Conservation (phyloP, 2,329 filamentous ascomycete species). For the Cladosporium sp. region DNA sequence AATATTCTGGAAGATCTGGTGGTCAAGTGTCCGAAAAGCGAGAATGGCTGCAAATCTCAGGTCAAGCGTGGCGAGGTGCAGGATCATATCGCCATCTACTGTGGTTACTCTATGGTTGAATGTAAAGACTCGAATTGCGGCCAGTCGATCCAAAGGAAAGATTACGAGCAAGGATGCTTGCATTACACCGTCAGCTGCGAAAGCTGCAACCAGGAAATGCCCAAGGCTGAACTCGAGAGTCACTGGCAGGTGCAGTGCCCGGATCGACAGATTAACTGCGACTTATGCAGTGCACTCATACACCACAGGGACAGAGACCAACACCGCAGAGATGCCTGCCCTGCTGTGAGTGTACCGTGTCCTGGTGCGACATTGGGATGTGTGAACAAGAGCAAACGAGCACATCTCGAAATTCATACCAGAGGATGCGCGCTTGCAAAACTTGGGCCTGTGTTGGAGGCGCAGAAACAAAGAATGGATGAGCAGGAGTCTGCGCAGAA, state of each 20-base stretch:
- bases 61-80: conserved; percentile 58
- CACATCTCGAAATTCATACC: conserved; percentile 42
- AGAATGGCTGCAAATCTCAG: conserved; percentile 55
- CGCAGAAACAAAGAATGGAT: conserved; percentile 46
- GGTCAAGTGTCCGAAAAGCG: conserved; percentile 59
- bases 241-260: conserved; percentile 48
- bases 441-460: conserved; percentile 47
- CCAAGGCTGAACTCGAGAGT: conserved; percentile 54
- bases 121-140: conserved; percentile 54
- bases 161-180: conserved; percentile 55
- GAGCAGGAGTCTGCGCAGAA: conserved; percentile 46
- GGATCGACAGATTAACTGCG: conserved; percentile 48
- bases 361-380: conserved; percentile 48
- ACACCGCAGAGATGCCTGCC: conserved; percentile 45
- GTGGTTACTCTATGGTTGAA: conserved; percentile 54
- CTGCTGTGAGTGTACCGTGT: conserved; percentile 45
- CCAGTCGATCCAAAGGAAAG: conserved; percentile 55
- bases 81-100: conserved; percentile 62
- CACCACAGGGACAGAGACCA: conserved; percentile 43
- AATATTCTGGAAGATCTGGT: conserved; percentile 63
- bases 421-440: conserved; percentile 47
- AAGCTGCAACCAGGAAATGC: conserved; percentile 54
- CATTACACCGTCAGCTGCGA: conserved; percentile 56
- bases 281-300: conserved; percentile 44
- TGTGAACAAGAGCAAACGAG: conserved; percentile 41